Evolutionary conservation across 2,329 filamentous ascomycete species (phyloP).

Genomic region (Aspergillus pseudoviridinutans): DNA sequence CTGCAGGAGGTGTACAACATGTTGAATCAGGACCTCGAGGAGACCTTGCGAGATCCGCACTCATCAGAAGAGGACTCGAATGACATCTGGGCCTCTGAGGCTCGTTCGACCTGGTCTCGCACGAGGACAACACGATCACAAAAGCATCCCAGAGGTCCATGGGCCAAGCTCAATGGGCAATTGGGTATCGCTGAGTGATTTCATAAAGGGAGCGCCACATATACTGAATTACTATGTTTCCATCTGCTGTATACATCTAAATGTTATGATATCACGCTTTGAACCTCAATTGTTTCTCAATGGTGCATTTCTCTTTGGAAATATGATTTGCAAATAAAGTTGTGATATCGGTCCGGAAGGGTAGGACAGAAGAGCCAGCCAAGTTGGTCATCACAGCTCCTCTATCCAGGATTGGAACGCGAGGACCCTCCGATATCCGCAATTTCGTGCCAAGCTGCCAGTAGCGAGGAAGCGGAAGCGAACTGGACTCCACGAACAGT

Average conservation of each 20-base stretch:
- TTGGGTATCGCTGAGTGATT: conserved; percentile 23
- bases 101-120: conserved; percentile 19
- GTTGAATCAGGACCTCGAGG: conserved; percentile 33
- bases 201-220: neutral
- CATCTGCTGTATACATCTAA: neutral
- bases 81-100: conserved; percentile 32
- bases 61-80: conserved; percentile 14
- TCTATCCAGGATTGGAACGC: neutral
- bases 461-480: neutral
- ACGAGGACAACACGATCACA: conserved; percentile 15
- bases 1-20: conserved; percentile 30
- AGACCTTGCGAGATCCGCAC: conserved; percentile 15
- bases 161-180: conserved; percentile 34
- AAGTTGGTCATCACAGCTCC: neutral
- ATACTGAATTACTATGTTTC: neutral
- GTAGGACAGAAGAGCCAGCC: neutral
- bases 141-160: conserved; percentile 31
- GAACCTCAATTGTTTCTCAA: neutral
- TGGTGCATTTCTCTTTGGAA: neutral
- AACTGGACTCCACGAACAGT: neutral
- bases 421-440: conserved; percentile 1
- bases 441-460: neutral
- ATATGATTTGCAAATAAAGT: conserved; percentile 1
- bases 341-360: neutral
- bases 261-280: neutral